Base-by-base conservation (phyloP, 2,329 filamentous ascomycete genomes). In the Biscogniauxia marginata region DNA sequence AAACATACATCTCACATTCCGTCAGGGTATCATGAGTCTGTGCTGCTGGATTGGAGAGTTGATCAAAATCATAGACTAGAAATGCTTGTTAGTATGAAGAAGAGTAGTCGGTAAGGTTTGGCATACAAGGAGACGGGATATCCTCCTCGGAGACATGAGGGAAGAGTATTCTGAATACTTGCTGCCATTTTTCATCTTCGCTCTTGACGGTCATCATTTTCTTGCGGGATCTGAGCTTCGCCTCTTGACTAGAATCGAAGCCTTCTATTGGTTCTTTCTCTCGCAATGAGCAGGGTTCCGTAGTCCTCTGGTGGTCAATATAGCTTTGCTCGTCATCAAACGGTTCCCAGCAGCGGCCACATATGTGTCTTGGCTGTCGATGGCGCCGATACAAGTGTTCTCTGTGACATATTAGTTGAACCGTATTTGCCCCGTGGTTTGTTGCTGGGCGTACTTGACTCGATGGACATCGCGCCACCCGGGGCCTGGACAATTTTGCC, bases 381-480 rank as follows among this genome's bases (percentile, higher is more conserved):
- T 62, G 59, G 34, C 49, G 56, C 25, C 57, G 52, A 19, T 62
- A 56, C 8, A 62, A 22, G 13, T 62, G 57, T 16, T 54, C 52
- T 24, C 57, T 59, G n/a, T n/a, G n/a, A n/a, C n/a, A n/a, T n/a
- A n/a, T n/a, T n/a, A n/a, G n/a, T n/a, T n/a, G n/a, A n/a, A n/a
- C n/a, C n/a, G n/a, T n/a, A n/a, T n/a, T n/a, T n/a, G n/a, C n/a
- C n/a, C n/a, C n/a, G n/a, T n/a, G n/a, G n/a, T n/a, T n/a, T n/a
- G n/a, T n/a, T n/a, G n/a, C n/a, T n/a, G 52, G 19, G 45, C 48
- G 44, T 50, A 62, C 59, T 60, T 60, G 20, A 60, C 52, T 54
- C 50, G 50, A 54, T 57, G 53, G n/a, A 60, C 48, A 4, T 60
- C 39, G 16, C 9, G 3, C 54, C 57, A 62, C 9, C 57, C 54